Percentiles rank a stretch among this genome's conserved stretches.
Evolutionary conservation across 176 grass and related monocot species (phyloP).

Genomic region (Aegilops speltoides): DNA sequence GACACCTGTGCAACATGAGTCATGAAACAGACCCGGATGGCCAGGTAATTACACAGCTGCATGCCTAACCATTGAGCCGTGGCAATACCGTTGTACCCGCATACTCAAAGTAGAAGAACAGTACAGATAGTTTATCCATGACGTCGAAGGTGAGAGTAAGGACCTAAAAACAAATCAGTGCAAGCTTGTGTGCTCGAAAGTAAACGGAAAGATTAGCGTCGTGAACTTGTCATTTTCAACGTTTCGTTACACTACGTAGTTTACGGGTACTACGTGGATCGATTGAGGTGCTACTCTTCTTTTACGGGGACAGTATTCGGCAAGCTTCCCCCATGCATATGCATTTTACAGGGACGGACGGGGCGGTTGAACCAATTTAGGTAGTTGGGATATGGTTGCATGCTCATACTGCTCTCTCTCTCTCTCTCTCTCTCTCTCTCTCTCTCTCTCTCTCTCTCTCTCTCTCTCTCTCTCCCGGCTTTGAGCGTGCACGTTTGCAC

Average conservation of each 20-base stretch:
- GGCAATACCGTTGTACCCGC: too few relatives aligned
- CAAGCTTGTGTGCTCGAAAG: neutral
- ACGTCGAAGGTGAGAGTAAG: neutral
- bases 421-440: neutral
- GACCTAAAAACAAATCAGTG: neutral
- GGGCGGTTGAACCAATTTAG: constrained; percentile 55
- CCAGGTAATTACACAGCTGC: too few relatives aligned
- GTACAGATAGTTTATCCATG: too few relatives aligned
- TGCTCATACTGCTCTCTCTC: constrained; percentile 17
- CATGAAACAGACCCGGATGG: too few relatives aligned
- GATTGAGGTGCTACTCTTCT: neutral
- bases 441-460: neutral
- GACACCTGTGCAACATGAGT: too few relatives aligned
- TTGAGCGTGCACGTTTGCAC: constrained; percentile 58
- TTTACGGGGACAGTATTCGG: constrained; percentile 1
- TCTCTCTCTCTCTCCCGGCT: neutral
- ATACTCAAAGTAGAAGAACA: too few relatives aligned
- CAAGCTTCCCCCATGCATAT: constrained; percentile 20
- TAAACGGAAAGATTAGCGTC: neutral
- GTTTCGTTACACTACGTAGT: neutral
- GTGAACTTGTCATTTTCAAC: neutral
- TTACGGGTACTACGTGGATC: neutral
- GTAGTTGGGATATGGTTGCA: constrained; percentile 76
- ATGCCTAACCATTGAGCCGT: too few relatives aligned
- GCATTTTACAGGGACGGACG: constrained; percentile 22